Conservation (phyloP, 2,329 filamentous ascomycete genomes). For the Claviceps pazoutovae region DNA sequence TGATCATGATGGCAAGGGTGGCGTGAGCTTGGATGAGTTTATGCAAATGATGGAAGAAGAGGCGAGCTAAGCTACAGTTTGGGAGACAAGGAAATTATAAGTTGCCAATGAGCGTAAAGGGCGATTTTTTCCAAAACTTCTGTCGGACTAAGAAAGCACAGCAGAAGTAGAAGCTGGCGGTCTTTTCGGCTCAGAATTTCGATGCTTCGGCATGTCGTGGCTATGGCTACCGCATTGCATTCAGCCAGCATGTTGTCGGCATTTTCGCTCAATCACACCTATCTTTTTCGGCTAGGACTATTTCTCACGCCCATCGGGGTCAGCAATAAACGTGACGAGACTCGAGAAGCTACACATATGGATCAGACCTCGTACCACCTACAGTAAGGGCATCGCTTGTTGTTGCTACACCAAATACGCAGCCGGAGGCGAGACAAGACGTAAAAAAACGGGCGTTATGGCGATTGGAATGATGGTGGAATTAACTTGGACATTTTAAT, state of each 20-base stretch:
- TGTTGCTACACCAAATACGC: background rate
- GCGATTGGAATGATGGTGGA: background rate
- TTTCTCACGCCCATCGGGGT: no score
- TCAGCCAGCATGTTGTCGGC: background rate
- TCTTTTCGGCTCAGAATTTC: background rate
- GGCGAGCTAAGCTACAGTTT: constrained; percentile 16
- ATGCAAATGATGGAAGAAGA: constrained; percentile 45
- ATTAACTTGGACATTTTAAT: constrained; percentile 5
- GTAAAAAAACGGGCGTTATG: constrained; percentile 1
- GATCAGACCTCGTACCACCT: background rate
- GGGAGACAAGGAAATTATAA: background rate
- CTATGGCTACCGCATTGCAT: background rate
- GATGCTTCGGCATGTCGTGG: background rate
- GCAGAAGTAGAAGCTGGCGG: background rate
- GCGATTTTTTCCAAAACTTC: background rate
- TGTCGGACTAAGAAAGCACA: background rate
- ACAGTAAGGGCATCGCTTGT: background rate
- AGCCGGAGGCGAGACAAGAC: background rate
- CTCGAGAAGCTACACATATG: background rate
- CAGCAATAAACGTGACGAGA: no score
- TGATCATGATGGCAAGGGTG: constrained; percentile 85
- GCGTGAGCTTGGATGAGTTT: constrained; percentile 55
- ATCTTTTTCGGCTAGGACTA: no score
- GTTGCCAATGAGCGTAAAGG: background rate
- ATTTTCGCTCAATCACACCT: background rate